A percentile compares a stretch with the other conserved stretches of the same genome.
Conservation (phyloP, 495 filamentous ascomycete genomes). For the Chaetomium tenue region DNA sequence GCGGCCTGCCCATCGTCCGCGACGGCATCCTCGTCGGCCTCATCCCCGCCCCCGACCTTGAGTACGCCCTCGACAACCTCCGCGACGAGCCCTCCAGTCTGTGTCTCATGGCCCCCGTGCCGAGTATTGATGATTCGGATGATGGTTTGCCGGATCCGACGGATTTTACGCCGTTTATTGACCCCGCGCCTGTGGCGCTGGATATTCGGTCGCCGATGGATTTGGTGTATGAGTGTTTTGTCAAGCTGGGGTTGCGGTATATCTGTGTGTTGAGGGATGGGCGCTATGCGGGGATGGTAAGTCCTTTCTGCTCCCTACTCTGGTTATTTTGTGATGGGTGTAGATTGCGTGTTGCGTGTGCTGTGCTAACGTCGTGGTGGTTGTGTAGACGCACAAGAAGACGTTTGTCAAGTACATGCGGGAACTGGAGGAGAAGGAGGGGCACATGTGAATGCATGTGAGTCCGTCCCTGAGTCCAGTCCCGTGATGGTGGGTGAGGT, state of each 20-base stretch:
- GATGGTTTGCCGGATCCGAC: conserved; percentile 63
- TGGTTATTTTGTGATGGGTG: background rate
- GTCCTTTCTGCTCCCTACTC: conserved; percentile 23
- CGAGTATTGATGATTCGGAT: conserved; percentile 55
- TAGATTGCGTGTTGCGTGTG: conserved; percentile 1
- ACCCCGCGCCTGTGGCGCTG: conserved; percentile 83
- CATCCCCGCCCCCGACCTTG: conserved; percentile 91
- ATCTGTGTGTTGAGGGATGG: conserved; percentile 86
- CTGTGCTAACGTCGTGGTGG: conserved; percentile 21
- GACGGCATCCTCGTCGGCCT: conserved; percentile 80
- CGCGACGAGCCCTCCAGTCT: conserved; percentile 65
- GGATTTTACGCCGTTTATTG: conserved; percentile 89
- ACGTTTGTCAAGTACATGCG: conserved; percentile 93
- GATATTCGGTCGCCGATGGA: conserved; percentile 92
- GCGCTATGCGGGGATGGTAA: conserved; percentile 81
- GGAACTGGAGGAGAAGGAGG: conserved; percentile 64
- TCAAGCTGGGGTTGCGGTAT: conserved; percentile 88
- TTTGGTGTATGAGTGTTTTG: conserved; percentile 94
- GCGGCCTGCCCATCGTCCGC: conserved; percentile 82
- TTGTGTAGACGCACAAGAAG: conserved; percentile 77
- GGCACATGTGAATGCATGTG: conserved; percentile 23
- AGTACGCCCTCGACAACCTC: conserved; percentile 86
- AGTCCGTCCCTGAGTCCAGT: no score
- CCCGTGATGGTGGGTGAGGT: background rate
- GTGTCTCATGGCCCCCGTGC: conserved; percentile 76